phyloP scores from a whole-genome alignment of 768 basidiomycete species.

The Amanita phalloides region DNA sequence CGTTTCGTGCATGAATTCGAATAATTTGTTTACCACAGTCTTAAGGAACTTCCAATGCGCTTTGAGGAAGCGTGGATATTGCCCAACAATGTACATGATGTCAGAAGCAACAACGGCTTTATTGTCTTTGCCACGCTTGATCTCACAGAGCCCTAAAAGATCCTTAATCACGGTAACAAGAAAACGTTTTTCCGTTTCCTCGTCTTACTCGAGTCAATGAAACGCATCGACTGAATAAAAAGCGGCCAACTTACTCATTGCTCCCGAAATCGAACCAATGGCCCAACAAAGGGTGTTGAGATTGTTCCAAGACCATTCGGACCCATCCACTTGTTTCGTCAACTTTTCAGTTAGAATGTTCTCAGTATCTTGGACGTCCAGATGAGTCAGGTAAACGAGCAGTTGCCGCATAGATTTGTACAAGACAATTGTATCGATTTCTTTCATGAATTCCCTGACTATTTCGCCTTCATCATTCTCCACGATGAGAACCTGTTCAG shows the following conservation, averaged over 20 bases:
- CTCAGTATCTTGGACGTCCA: slow-evolving; percentile 95
- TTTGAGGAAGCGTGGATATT: slow-evolving; percentile 98
- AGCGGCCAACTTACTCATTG: slow-evolving; percentile 74
- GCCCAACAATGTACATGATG: slow-evolving; percentile 98
- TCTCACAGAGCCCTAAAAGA: slow-evolving; percentile 91
- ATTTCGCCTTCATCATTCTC: slow-evolving; percentile 99
- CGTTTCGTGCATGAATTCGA: slow-evolving; percentile 99
- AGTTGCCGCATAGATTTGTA: slow-evolving; percentile 99
- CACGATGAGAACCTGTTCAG: slow-evolving; percentile 80
- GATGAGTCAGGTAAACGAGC: slow-evolving; percentile 93
- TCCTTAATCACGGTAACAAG: slow-evolving; percentile 99
- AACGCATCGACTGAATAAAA: neutral
- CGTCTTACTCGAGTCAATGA: slow-evolving; percentile 42
- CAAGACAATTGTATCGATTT: slow-evolving; percentile 93
- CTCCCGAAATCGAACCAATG: slow-evolving; percentile 96
- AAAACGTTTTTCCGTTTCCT: slow-evolving; percentile 99
- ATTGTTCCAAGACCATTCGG: slow-evolving; percentile 99
- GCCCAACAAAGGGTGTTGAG: slow-evolving; percentile 99
- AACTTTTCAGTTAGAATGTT: slow-evolving; percentile 96
- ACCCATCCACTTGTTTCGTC: slow-evolving; percentile 92
- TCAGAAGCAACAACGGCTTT: slow-evolving; percentile 96
- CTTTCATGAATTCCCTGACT: slow-evolving; percentile 98
- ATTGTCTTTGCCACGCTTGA: slow-evolving; percentile 99
- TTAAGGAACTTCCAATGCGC: slow-evolving; percentile 99
- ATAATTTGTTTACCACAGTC: slow-evolving; percentile 98